Conservation (phyloP, 192 early-diverging fungal genomes). For the Backusella macrospora region DNA sequence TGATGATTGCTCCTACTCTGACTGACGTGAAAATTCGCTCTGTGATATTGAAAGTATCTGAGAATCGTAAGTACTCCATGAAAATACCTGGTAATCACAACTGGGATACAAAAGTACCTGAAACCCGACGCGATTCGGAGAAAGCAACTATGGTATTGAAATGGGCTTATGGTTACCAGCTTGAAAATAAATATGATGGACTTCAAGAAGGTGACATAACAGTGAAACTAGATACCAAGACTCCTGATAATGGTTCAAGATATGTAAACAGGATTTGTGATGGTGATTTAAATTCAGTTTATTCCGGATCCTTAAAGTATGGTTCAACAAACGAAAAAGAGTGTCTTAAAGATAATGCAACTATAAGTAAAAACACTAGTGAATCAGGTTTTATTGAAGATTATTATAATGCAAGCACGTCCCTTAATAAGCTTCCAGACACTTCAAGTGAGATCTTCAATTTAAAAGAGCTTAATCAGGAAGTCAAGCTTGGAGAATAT, state of each 20-base stretch:
- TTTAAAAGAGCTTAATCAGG: slow-evolving; percentile 26
- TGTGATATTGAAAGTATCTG: not conserved
- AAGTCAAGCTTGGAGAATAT: slow-evolving; percentile 18
- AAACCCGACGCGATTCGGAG: slow-evolving; percentile 5
- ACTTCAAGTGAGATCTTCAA: slow-evolving; percentile 16
- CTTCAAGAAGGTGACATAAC: not conserved
- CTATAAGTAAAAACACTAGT: not conserved
- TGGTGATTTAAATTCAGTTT: not conserved
- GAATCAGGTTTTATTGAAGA: not conserved
- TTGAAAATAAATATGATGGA: not conserved
- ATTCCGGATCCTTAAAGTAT: not conserved
- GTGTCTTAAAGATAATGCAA: not conserved
- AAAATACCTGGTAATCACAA: slow-evolving; percentile 17
- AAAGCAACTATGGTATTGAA: slow-evolving; percentile 20
- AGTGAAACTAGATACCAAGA: not conserved
- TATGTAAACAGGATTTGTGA: not conserved
- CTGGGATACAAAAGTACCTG: not conserved
- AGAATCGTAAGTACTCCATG: slow-evolving; percentile 24
- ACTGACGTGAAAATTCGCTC: not conserved
- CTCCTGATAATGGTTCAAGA: not conserved
- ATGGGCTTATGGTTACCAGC: slow-evolving; percentile 31
- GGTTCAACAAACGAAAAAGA: not conserved
- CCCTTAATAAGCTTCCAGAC: not conserved
- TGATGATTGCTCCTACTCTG: slow-evolving; percentile 25
- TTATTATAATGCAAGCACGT: not conserved